Base-by-base conservation (phyloP, 2,329 filamentous ascomycete species). In the Apiospora hydei region DNA sequence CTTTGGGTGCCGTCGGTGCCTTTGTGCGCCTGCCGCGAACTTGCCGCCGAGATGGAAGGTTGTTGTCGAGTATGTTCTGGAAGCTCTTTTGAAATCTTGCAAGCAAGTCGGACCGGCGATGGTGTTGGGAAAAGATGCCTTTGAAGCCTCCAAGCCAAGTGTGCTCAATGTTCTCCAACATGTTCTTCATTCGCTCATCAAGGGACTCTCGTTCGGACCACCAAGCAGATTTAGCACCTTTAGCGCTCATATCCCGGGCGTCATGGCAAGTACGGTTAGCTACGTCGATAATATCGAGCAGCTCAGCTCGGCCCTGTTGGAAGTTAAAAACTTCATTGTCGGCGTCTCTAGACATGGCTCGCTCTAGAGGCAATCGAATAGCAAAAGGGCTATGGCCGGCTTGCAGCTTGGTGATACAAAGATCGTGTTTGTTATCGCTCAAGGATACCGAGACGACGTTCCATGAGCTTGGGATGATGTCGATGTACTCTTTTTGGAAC, bases 131-230 rank as follows among this genome's bases (percentile, higher is more conserved):
- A 79, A 99, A 96, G n/a, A 99, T 92, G 21, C 96, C 95, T 72
- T 91, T 92, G 87, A 99, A 99, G 0, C 96, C 96, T 68, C 96
- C 95, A 6, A 99, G 89, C 96, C 96, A 99, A 30, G 96, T 91
- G 73, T 93, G 92, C 81, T 99, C 96, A 51, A 99, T 93, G 73
- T 94, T 97, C 70, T 91, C 87, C 1, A 99, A 86, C 13, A 99
- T 88, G 69, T 93, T 91, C 74, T 90, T 91, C 34, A 99, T 86
- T 13, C 94, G 91, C 44, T 84, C 84, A 79, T 99, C 96, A 21
- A 99, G 86, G 3, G 88, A 88, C 81, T 96, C 92, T 18, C 97
- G 90, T 79, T 95, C 93, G 5, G 89, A 89, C 95, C 96, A 99
- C 96, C 96, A 99, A 67, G 91, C 91, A 51, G 89, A 89, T 80